Percentiles rank a stretch among this genome's conserved stretches.
These are phyloP conservation scores for Ormosia semicastrata DNA, from an alignment of 306 rosid genomes.

Conservation along the genomic window DNA sequence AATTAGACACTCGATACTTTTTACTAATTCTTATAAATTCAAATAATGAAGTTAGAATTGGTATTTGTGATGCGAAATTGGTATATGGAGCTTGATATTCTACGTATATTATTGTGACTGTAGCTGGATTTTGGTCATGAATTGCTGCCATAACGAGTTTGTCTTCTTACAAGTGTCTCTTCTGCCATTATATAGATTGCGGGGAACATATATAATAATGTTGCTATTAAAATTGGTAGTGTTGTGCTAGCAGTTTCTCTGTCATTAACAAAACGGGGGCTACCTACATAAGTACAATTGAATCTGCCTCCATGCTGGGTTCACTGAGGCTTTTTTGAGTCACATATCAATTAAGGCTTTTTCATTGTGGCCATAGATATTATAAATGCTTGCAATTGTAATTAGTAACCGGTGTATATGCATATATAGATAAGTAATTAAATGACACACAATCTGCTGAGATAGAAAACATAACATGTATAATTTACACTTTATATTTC, in stretches of 20 bases:
- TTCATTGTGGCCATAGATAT: neutral
- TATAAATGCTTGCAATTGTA: neutral
- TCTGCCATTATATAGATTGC: neutral
- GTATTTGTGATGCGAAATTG: neutral
- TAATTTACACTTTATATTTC: neutral
- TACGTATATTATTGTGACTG: neutral
- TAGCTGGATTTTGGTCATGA: neutral
- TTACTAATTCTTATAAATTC: neutral
- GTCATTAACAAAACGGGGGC: neutral
- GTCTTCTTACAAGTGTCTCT: neutral
- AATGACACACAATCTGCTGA: neutral
- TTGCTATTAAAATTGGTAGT: neutral
- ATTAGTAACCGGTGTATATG: neutral
- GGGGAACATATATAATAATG: neutral
- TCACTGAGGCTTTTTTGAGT: neutral
- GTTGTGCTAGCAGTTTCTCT: neutral
- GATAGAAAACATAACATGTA: neutral
- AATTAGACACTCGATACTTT: neutral
- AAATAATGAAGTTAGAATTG: neutral
- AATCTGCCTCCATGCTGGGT: neutral
- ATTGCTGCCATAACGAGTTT: neutral
- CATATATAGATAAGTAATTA: neutral
- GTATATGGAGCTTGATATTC: constrained; percentile 4
- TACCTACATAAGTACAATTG: neutral
- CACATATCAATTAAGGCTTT: neutral